phyloP scores from a whole-genome alignment of 1,284 basidiomycete species.

The Serendipita sp. region DNA sequence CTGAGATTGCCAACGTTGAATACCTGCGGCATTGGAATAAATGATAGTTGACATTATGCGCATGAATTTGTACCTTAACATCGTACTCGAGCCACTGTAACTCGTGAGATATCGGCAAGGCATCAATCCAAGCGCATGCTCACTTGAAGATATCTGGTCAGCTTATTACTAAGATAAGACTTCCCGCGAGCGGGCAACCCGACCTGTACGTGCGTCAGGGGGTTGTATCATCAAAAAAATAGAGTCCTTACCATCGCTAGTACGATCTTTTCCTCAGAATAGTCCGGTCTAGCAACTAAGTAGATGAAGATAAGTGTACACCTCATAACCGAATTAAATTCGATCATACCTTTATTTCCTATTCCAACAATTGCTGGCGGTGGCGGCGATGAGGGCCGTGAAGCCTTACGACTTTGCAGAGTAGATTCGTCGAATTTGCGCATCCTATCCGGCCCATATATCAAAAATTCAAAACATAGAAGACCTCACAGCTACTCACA shows the following conservation, averaged over 20 bases:
- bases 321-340: constrained; percentile 6
- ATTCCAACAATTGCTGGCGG: constrained; percentile 69
- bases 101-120: constrained; percentile 11
- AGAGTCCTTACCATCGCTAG: constrained; percentile 72
- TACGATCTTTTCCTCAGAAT: constrained; percentile 96
- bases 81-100: constrained; percentile 94
- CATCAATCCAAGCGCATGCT: constrained; percentile 15
- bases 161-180: constrained; percentile 73
- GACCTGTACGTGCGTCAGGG: constrained; percentile 30
- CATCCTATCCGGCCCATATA: constrained; percentile 32
- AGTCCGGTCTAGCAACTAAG: constrained; percentile 87
- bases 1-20: constrained; percentile 97
- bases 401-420: constrained; percentile 47
- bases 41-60: background rate
- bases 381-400: constrained; percentile 58
- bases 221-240: constrained; percentile 17
- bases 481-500: background rate
- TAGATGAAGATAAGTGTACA: constrained; percentile 3
- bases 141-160: constrained; percentile 68
- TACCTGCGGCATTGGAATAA: constrained; percentile 36
- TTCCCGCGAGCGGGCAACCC: constrained; percentile 74
- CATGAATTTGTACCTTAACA: constrained; percentile 51
- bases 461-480: constrained; percentile 4
- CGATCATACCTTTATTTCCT: constrained; percentile 51
- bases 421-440: constrained; percentile 67